These are phyloP conservation scores for Epichloe typhina DNA, from an alignment of 2,329 filamentous ascomycete genomes.

Conservation along the genomic window DNA sequence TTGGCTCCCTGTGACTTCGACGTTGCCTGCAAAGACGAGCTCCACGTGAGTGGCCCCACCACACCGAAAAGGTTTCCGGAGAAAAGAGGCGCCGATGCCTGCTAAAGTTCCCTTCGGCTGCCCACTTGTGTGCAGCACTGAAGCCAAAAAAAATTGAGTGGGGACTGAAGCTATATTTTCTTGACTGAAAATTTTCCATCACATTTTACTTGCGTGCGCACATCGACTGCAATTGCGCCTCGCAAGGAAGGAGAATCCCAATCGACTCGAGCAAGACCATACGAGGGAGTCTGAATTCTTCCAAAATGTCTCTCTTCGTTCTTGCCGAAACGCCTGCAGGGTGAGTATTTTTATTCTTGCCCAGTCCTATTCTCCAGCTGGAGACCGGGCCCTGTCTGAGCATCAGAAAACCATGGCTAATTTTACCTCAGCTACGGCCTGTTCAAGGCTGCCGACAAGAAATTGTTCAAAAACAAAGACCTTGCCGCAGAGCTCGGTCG, in stretches of 20 bases:
- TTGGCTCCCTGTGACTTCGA: neutral
- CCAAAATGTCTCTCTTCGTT: constrained; percentile 77
- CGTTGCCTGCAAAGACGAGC: neutral
- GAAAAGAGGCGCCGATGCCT: constrained; percentile 14
- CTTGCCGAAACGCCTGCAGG: constrained; percentile 83
- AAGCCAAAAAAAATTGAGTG: constrained; percentile 28
- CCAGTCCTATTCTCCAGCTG: neutral
- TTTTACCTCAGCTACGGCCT: constrained; percentile 66
- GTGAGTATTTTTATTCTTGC: constrained; percentile 28
- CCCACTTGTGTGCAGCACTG: constrained; percentile 15
- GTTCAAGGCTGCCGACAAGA: constrained; percentile 98
- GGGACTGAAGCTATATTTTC: constrained; percentile 21
- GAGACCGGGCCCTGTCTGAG: neutral
- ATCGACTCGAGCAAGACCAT: constrained; percentile 18
- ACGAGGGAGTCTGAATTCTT: constrained; percentile 17
- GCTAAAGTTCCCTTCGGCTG: constrained; percentile 3
- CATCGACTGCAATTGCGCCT: constrained; percentile 23
- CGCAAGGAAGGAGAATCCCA: constrained; percentile 21
- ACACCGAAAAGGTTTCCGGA: constrained; percentile 10
- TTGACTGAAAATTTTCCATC: constrained; percentile 30
- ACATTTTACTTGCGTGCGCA: constrained; percentile 21
- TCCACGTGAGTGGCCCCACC: constrained; percentile 11
- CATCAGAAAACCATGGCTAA: constrained; percentile 14
- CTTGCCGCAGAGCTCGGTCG: constrained; percentile 61
- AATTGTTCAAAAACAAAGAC: constrained; percentile 81